These are phyloP conservation scores for Beauveria sp. DNA, from an alignment of 2,329 filamentous ascomycete species.

Conservation along the genomic window DNA sequence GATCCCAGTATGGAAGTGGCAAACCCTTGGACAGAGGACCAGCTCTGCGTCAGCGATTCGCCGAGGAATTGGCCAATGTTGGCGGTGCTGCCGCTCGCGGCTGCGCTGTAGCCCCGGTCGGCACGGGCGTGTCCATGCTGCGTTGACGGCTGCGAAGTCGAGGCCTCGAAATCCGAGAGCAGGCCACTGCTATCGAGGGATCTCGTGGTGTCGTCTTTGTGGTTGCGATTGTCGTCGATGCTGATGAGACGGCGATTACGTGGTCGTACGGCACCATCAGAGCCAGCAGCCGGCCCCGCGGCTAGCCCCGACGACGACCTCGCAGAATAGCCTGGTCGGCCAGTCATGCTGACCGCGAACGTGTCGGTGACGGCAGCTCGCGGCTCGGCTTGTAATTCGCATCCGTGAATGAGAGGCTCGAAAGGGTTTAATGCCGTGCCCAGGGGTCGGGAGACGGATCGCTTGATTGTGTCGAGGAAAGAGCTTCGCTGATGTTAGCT, in stretches of 20 bases:
- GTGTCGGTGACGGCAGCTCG: slow-evolving; percentile 24
- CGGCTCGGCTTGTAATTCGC: slow-evolving; percentile 21
- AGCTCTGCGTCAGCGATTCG: slow-evolving; percentile 45
- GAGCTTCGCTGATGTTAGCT: slow-evolving; percentile 2
- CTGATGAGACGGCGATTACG: slow-evolving; percentile 42
- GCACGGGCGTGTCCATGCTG: neutral
- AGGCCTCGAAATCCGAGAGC: slow-evolving; percentile 27
- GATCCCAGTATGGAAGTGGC: slow-evolving; percentile 36
- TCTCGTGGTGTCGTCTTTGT: slow-evolving; percentile 14
- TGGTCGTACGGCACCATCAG: slow-evolving; percentile 36
- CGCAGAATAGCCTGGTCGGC: slow-evolving; percentile 17
- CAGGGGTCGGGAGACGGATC: neutral
- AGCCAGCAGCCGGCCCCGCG: slow-evolving; percentile 36
- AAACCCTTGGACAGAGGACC: slow-evolving; percentile 48
- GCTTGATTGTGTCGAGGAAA: neutral
- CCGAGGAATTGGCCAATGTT: slow-evolving; percentile 36
- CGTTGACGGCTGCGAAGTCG: slow-evolving; percentile 8
- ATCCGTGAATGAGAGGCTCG: slow-evolving; percentile 22
- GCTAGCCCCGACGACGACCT: slow-evolving; percentile 35
- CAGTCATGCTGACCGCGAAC: slow-evolving; percentile 30
- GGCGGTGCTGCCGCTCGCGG: slow-evolving; percentile 25
- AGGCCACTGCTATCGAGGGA: slow-evolving; percentile 20
- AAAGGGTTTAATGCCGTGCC: slow-evolving; percentile 17
- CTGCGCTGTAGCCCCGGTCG: neutral
- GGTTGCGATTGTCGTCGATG: slow-evolving; percentile 23